Conservation (phyloP, 2,329 filamentous ascomycete species). For the Endoconidiophora laricicola region DNA sequence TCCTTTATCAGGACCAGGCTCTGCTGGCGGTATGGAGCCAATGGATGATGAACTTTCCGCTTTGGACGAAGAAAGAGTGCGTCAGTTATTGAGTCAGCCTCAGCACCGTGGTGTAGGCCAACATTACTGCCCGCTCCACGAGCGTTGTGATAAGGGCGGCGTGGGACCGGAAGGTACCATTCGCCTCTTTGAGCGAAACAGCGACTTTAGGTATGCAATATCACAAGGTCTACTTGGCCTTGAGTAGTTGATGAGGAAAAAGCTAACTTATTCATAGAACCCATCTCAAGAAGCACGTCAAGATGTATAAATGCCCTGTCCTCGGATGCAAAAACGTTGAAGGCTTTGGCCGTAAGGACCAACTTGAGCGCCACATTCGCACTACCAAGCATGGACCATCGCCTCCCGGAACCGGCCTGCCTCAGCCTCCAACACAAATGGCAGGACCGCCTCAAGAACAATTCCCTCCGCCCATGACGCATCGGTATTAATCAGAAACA, state of each 20-base stretch:
- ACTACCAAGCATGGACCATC: conserved; percentile 10
- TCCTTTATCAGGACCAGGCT: background rate
- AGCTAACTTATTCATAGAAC: conserved; percentile 6
- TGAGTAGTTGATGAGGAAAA: background rate
- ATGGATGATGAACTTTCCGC: conserved; percentile 9
- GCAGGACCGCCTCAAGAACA: background rate
- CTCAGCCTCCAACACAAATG: conserved; percentile 1
- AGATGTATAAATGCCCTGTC: conserved; percentile 12
- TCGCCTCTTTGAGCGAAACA: conserved; percentile 11
- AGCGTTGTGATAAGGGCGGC: conserved; percentile 11
- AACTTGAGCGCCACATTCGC: conserved; percentile 11
- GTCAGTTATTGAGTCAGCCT: conserved; percentile 10
- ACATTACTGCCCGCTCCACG: conserved; percentile 8
- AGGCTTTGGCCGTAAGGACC: conserved; percentile 11
- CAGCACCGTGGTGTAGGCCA: conserved; percentile 11
- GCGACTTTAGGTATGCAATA: conserved; percentile 9
- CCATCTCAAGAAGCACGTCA: conserved; percentile 12
- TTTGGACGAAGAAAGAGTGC: conserved; percentile 8
- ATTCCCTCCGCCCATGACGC: conserved; percentile 1
- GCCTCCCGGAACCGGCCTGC: background rate
- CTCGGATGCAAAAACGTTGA: conserved; percentile 11
- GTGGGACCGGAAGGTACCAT: conserved; percentile 4
- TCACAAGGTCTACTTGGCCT: background rate
- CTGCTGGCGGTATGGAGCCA: conserved; percentile 6
- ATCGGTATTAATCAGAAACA: background rate